Evolutionary conservation across 345 rosid genomes (phyloP), one percentile per base, ranked within the genome.

Genomic region (Cardamine occulta): DNA sequence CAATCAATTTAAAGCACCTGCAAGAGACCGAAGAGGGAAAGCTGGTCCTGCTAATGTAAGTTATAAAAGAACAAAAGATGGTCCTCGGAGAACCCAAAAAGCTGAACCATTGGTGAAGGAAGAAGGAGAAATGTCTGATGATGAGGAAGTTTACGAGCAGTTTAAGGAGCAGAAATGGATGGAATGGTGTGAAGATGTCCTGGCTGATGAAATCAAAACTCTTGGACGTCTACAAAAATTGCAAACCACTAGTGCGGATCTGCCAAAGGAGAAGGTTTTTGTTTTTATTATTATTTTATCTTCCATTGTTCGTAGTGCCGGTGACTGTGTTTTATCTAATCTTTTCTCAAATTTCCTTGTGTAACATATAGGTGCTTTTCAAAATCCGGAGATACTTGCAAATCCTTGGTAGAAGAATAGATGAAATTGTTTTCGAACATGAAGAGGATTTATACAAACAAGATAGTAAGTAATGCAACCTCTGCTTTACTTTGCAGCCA

Each of bases 101-200:
- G 89, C 79, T 59, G 98, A 91, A 70, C 96, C 85, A 35, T 72
- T 96, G 68, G 90, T 74, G 48, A 96, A 96, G 81, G 99, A 96
- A 85, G 99, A 96, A 84, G 99, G 99, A 56, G 99, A 96, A 79
- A 96, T 96, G 98, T 96, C 99, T 10, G 99, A 88, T 82, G 82
- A 89, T 34, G 99, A 89, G 76, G 98, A 89, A 84, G 88, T 96
- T 26, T 87, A 89, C 52, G 98, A 93, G 82, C 99, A 96, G 80
- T 96, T 96, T 58, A 96, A 88, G 89, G 98, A 93, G 86, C 92
- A 86, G 60, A 96, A 96, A 84, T 96, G 99, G 99, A 96, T 84
- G 96, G 99, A 96, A 82, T 96, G 99, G 99, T 96, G 99, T 82
- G 91, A 91, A 84, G 99, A 91, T 79, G 96, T 90, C 51, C 87